Evolutionary conservation across 768 basidiomycete genomes (phyloP), one percentile per base, ranked within the genome.

Genomic region (Rhizopogon sp.): DNA sequence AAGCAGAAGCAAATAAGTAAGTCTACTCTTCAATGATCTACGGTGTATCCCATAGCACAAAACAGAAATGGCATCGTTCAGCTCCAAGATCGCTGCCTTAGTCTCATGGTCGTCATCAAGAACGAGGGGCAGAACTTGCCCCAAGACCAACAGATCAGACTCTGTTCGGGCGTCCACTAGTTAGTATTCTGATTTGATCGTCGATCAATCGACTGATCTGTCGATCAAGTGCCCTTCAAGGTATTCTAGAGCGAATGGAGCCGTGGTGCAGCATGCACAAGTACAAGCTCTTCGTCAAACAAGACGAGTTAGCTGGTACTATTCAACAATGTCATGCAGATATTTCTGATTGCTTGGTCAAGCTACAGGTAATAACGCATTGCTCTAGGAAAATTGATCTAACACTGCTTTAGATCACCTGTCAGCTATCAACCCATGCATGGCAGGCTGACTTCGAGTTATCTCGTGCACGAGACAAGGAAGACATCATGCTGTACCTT

Each of bases 1-100:
- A 77, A 58, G 78, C 82, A 9, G 57, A 69, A 2, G 67, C 70
- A 2, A 84, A 84, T 63, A 74, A 72, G 82, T 80, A 60, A 20
- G 64, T 17, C 14, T 10, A 4, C 20, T 16, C n/a, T 22, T 40
- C 5, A 50, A 28, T 39, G 9, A 6, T 29, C 7, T 16, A 46
- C 37, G 7, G 11, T 39, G 44, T 50, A 28, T 25, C 55, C 20
- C 52, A 56, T 60, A 2, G 40, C 28, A 11, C 20, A 20, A n/a
- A 6, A 17, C 51, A 81, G 81, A 58, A 59, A 72, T 50, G 74
- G 76, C 37, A 72, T 78, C 37, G 60, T 60, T 22, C 78, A 78
- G 53, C 72, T 82, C 6, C 68, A 73, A 28, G 76, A 79, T 59
- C 71, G 81, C 44, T 80, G 77, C 56, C 64, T 77, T 57, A 67